Conservation (phyloP, 2,329 filamentous ascomycete genomes). For the Xylaria hypoxylon region DNA sequence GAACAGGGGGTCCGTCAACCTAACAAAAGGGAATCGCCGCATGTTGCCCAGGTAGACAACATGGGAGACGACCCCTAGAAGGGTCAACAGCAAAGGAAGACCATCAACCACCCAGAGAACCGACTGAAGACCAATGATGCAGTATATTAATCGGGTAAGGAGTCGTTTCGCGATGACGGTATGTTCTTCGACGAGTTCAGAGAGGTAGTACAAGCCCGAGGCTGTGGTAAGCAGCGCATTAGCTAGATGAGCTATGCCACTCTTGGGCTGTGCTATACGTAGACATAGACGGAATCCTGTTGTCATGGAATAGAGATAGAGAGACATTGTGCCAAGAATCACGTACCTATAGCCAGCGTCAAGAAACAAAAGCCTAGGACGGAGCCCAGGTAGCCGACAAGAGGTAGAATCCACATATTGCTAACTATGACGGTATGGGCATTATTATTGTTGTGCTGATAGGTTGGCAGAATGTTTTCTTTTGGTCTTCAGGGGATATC, state of each 20-base stretch:
- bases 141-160: conserved; percentile 87
- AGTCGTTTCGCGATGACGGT: conserved; percentile 91
- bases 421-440: conserved; percentile 28
- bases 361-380: conserved; percentile 92
- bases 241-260: conserved; percentile 26
- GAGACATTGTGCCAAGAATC: conserved; percentile 7
- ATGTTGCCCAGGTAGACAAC: conserved; percentile 91
- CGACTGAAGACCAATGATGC: conserved; percentile 78
- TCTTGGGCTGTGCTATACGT: not conserved
- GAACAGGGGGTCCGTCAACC: conserved; percentile 88
- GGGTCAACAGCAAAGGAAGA: conserved; percentile 81
- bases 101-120: conserved; percentile 83
- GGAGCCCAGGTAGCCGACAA: conserved; percentile 90
- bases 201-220: conserved; percentile 98
- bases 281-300: not conserved
- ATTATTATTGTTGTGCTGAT: conserved; percentile 22
- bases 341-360: conserved; percentile 87
- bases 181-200: conserved; percentile 97
- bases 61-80: conserved; percentile 83
- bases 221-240: conserved; percentile 62
- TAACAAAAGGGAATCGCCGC: conserved; percentile 78
- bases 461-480: not conserved
- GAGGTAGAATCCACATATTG: conserved; percentile 93
- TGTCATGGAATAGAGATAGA: not conserved
- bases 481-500: not conserved